These are phyloP conservation scores for Colletotrichum ledebouriae DNA, from an alignment of 2,329 filamentous ascomycete species.

Conservation along the genomic window DNA sequence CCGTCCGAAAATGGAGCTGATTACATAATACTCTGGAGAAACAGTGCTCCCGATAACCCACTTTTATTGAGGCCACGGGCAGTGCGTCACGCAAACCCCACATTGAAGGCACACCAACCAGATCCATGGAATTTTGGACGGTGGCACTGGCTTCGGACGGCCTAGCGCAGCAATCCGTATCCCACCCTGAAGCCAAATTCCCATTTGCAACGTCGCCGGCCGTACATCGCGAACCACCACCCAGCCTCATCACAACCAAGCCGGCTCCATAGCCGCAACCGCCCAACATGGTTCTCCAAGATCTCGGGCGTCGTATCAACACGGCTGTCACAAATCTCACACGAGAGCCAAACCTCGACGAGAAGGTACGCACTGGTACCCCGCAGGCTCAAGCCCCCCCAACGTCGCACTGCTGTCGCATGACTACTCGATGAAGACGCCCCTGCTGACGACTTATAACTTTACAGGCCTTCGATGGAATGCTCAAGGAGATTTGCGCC, in stretches of 20 bases:
- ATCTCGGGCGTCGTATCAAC: slow-evolving; percentile 98
- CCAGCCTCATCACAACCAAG: slow-evolving; percentile 23
- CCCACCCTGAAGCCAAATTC: slow-evolving; percentile 41
- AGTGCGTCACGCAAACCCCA: slow-evolving; percentile 14
- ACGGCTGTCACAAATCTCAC: slow-evolving; percentile 95
- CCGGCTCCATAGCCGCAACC: slow-evolving; percentile 44
- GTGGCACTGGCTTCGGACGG: slow-evolving; percentile 26
- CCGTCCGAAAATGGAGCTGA: too few species aligned
- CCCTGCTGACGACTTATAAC: slow-evolving; percentile 7
- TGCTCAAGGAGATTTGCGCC: slow-evolving; percentile 98
- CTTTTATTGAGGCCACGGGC: neutral
- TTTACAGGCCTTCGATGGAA: slow-evolving; percentile 88
- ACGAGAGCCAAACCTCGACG: slow-evolving; percentile 91
- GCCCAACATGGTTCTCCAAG: slow-evolving; percentile 91
- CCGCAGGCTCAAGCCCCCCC: neutral
- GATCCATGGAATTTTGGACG: slow-evolving; percentile 17
- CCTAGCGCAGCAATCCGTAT: slow-evolving; percentile 35
- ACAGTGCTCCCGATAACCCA: slow-evolving; percentile 26
- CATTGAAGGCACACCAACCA: slow-evolving; percentile 12
- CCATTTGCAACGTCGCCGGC: slow-evolving; percentile 41
- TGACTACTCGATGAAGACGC: neutral
- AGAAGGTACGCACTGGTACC: slow-evolving; percentile 75
- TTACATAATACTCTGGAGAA: slow-evolving; percentile 12
- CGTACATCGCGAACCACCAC: slow-evolving; percentile 32
- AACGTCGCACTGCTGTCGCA: slow-evolving; percentile 6